A percentile compares a stretch with the other conserved stretches of the same genome.
phyloP scores from a whole-genome alignment of 331 rosid genomes.

The Erythrophleum ivorense region DNA sequence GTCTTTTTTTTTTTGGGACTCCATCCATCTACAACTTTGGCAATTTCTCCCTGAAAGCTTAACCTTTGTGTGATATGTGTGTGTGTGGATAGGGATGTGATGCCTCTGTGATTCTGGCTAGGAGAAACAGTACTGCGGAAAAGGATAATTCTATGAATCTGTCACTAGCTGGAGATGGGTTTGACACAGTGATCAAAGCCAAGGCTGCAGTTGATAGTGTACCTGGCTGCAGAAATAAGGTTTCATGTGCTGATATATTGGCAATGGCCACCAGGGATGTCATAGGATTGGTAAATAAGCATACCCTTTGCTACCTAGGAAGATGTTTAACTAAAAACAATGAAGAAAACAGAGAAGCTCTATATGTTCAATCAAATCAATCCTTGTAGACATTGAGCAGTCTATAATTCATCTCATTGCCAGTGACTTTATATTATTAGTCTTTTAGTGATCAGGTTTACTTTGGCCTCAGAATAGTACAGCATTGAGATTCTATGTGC shows the following conservation, averaged over 20 bases:
- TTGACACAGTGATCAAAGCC: slow-evolving; percentile 87
- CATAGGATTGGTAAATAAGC: slow-evolving; percentile 61
- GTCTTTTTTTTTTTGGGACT: not conserved
- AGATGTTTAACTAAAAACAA: not conserved
- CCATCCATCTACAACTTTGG: not conserved
- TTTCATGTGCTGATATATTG: slow-evolving; percentile 91
- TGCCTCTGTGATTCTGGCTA: slow-evolving; percentile 76
- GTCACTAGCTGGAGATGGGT: slow-evolving; percentile 90
- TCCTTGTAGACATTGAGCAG: not conserved
- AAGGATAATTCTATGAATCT: slow-evolving; percentile 67
- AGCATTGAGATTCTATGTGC: not conserved
- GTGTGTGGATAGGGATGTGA: slow-evolving; percentile 81
- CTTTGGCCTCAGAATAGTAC: not conserved
- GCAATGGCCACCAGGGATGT: slow-evolving; percentile 90
- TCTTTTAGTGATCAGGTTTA: not conserved
- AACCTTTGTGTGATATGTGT: not conserved
- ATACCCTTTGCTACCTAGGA: slow-evolving; percentile 5
- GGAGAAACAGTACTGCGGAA: slow-evolving; percentile 62
- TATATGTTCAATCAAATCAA: not conserved
- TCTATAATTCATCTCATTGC: not conserved
- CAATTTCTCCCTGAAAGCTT: not conserved
- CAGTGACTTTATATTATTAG: not conserved
- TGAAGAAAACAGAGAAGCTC: not conserved
- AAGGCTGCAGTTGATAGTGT: slow-evolving; percentile 81
- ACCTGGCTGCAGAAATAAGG: slow-evolving; percentile 67